A percentile compares a stretch with the other conserved stretches of the same genome.
These are phyloP conservation scores for Starmerella roubikii DNA, from an alignment of 805 yeast genomes.

Conservation along the genomic window DNA sequence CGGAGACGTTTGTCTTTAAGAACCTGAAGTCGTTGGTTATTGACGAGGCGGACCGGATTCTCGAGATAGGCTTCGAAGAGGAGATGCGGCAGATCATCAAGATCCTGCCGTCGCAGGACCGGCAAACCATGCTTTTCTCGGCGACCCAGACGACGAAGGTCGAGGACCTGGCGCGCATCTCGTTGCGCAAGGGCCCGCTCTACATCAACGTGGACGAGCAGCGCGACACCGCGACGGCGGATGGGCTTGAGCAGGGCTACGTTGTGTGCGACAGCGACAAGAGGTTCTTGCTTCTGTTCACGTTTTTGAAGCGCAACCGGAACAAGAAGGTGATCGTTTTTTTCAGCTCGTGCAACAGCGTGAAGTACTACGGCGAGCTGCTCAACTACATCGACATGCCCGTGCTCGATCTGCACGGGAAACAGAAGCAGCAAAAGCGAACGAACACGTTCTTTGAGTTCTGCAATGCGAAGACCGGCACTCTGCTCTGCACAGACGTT, in stretches of 20 bases:
- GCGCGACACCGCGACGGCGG: conserved; percentile 78
- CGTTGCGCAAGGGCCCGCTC: conserved; percentile 81
- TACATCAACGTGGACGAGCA: conserved; percentile 87
- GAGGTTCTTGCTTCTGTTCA: conserved; percentile 76
- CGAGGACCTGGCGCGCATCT: conserved; percentile 93
- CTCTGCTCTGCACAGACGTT: conserved; percentile 89
- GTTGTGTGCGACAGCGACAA: conserved; percentile 95
- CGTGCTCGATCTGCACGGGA: conserved; percentile 91
- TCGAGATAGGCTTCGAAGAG: conserved; percentile 97
- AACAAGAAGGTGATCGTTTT: conserved; percentile 85
- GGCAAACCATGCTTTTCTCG: conserved; percentile 96
- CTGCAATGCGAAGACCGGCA: conserved; percentile 92
- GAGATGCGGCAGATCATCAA: conserved; percentile 96
- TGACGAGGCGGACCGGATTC: conserved; percentile 96
- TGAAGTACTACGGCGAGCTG: conserved; percentile 88
- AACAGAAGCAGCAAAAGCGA: conserved; percentile 96
- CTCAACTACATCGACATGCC: conserved; percentile 94
- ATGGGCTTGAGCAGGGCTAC: conserved; percentile 95
- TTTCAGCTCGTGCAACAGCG: conserved; percentile 91
- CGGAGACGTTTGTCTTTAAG: conserved; percentile 84
- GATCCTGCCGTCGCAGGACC: conserved; percentile 79
- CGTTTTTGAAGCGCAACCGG: conserved; percentile 82
- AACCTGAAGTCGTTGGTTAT: conserved; percentile 86
- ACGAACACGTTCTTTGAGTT: conserved; percentile 97
- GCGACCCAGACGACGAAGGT: conserved; percentile 99